Evolutionary conservation across 2,329 filamentous ascomycete species (phyloP).

Genomic region (Reticulascus tulasneorum): DNA sequence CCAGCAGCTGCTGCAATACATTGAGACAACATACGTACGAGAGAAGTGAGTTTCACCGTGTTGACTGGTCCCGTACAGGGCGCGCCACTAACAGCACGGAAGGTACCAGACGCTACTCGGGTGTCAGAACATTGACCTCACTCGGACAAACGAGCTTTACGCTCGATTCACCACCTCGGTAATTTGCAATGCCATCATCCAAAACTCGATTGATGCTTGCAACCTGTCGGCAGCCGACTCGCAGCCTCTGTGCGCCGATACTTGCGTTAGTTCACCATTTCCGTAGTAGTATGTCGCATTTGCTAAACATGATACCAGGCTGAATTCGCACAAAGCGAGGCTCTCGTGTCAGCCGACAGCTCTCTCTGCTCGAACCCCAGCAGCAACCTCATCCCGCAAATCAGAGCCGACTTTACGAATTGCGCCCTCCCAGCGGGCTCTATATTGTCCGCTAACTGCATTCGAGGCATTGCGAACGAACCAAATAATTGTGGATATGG

Average conservation of each 20-base stretch:
- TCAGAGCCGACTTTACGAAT: constrained; percentile 87
- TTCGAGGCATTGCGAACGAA: constrained; percentile 76
- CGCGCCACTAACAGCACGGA: neutral
- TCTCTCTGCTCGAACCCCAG: constrained; percentile 67
- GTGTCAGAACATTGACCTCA: constrained; percentile 71
- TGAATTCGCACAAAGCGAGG: constrained; percentile 82
- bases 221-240: constrained; percentile 59
- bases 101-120: constrained; percentile 83
- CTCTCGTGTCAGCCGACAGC: constrained; percentile 72
- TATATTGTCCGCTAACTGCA: constrained; percentile 67
- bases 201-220: constrained; percentile 76
- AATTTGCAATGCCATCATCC: constrained; percentile 89
- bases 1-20: constrained; percentile 65
- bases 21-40: constrained; percentile 70
- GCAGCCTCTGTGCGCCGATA: constrained; percentile 79
- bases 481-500: constrained; percentile 81
- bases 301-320: constrained; percentile 47
- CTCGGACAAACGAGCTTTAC: constrained; percentile 78
- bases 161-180: constrained; percentile 90
- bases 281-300: constrained; percentile 4
- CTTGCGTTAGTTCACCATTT: constrained; percentile 60
- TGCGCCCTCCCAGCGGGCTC: constrained; percentile 81
- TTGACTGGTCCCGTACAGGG: neutral
- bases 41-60: constrained; percentile 61
- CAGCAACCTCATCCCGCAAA: constrained; percentile 65